Percentiles rank a stretch among this genome's conserved stretches.
Conservation (phyloP, 805 yeast genomes). For the Suhomyces sp. region DNA sequence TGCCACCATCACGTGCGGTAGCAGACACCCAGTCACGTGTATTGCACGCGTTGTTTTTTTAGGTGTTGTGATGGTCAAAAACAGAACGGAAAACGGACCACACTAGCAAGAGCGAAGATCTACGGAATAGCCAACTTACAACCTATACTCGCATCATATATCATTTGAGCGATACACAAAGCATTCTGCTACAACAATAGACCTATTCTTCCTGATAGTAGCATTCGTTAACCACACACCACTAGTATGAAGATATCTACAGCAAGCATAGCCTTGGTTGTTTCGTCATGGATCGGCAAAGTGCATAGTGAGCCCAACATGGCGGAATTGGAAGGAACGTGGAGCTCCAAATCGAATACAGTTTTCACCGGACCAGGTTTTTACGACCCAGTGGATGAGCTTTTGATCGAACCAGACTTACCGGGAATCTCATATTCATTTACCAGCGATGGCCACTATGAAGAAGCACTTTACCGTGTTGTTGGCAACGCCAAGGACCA, state of each 20-base stretch:
- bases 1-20: not conserved
- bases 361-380: constrained; percentile 97
- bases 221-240: not conserved
- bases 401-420: constrained; percentile 89
- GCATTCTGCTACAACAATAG: not conserved
- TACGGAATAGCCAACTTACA: not conserved
- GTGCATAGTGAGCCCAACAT: constrained; percentile 34
- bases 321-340: constrained; percentile 73
- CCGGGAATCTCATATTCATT: constrained; percentile 94
- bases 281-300: constrained; percentile 9
- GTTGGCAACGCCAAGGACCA: constrained; percentile 70
- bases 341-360: constrained; percentile 91
- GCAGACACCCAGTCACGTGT: not conserved
- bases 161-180: not conserved
- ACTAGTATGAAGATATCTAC: constrained; percentile 4
- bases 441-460: constrained; percentile 88
- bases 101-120: not conserved
- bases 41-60: not conserved
- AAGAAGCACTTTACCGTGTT: constrained; percentile 84
- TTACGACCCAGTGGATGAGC: constrained; percentile 93
- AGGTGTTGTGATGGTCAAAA: not conserved
- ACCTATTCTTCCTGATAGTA: not conserved
- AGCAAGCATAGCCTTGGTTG: constrained; percentile 3
- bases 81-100: not conserved
- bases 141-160: not conserved